Percentiles rank a stretch among this genome's conserved stretches.
phyloP scores from a whole-genome alignment of 2,329 filamentous ascomycete genomes.

The Cladophialophora psammophila region DNA sequence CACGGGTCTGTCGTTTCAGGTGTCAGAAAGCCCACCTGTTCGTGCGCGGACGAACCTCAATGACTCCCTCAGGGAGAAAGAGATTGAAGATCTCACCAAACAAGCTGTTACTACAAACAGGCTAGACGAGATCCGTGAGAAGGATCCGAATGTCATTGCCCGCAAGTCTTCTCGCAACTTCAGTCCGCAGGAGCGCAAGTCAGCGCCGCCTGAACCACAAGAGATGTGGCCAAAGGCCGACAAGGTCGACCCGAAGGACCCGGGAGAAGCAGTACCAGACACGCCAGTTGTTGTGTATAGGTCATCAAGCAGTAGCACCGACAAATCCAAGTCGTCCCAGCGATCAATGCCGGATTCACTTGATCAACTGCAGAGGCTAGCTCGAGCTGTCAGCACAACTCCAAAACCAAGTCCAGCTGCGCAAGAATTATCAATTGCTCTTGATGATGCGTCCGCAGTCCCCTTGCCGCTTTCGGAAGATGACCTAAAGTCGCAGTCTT shows the following conservation, averaged over 20 bases:
- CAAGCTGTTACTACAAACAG: slow-evolving; percentile 38
- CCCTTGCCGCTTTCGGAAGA: slow-evolving; percentile 7
- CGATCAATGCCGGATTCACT: slow-evolving; percentile 34
- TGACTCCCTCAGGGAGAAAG: slow-evolving; percentile 39
- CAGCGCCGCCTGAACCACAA: slow-evolving; percentile 23
- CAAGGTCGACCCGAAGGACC: slow-evolving; percentile 19
- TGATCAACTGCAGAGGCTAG: slow-evolving; percentile 53
- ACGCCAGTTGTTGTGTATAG: slow-evolving; percentile 50
- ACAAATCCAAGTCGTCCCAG: slow-evolving; percentile 24
- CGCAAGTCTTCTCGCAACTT: slow-evolving; percentile 36
- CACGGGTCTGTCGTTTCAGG: slow-evolving; percentile 42
- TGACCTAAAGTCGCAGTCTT: slow-evolving; percentile 9
- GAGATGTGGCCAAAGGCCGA: neutral
- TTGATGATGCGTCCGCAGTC: slow-evolving; percentile 15
- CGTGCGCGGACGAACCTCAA: slow-evolving; percentile 35
- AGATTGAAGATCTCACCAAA: slow-evolving; percentile 38
- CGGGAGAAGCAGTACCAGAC: slow-evolving; percentile 47
- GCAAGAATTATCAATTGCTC: slow-evolving; percentile 19
- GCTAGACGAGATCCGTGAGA: slow-evolving; percentile 37
- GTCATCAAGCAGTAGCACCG: slow-evolving; percentile 35
- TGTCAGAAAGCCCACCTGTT: slow-evolving; percentile 46
- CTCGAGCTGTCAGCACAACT: slow-evolving; percentile 43
- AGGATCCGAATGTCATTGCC: slow-evolving; percentile 34
- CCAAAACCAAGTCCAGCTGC: slow-evolving; percentile 33
- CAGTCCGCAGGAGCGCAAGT: slow-evolving; percentile 29